A percentile compares a stretch with the other conserved stretches of the same genome.
Conservation (phyloP, 768 basidiomycete genomes). For the Terana coerulea region DNA sequence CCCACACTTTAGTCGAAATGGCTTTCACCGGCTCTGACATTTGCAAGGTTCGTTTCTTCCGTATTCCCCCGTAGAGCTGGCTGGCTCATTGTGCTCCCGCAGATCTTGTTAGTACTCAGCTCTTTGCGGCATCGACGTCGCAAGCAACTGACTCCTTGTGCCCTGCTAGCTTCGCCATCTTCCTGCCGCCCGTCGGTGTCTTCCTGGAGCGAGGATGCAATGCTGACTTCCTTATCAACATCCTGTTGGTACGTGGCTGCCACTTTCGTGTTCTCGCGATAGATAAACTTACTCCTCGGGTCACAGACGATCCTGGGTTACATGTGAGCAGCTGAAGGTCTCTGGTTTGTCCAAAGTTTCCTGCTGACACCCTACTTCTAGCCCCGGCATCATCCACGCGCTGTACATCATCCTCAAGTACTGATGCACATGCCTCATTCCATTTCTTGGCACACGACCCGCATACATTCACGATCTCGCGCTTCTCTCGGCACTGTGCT, state of each 20-base stretch:
- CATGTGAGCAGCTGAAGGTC: slow-evolving; percentile 45
- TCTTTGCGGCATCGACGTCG: neutral
- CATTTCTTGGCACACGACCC: neutral
- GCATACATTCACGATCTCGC: slow-evolving; percentile 10
- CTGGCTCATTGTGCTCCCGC: slow-evolving; percentile 1
- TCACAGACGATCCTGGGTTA: slow-evolving; percentile 66
- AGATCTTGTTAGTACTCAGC: slow-evolving; percentile 42
- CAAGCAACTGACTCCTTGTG: neutral
- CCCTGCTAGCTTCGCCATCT: slow-evolving; percentile 51
- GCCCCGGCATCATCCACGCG: slow-evolving; percentile 80
- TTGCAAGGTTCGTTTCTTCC: slow-evolving; percentile 55
- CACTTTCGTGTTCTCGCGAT: slow-evolving; percentile 3
- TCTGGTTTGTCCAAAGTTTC: neutral
- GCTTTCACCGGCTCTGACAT: slow-evolving; percentile 71
- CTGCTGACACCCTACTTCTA: slow-evolving; percentile 28
- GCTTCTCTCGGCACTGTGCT: slow-evolving; percentile 12
- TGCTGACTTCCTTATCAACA: slow-evolving; percentile 76
- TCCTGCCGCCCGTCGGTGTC: slow-evolving; percentile 82
- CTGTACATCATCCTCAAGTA: slow-evolving; percentile 82
- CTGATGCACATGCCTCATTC: slow-evolving; percentile 27
- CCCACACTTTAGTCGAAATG: slow-evolving; percentile 37
- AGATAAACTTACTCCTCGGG: neutral
- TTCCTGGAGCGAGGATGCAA: slow-evolving; percentile 85
- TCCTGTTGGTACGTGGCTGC: slow-evolving; percentile 56
- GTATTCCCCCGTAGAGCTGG: neutral